Evolutionary conservation across 2,329 filamentous ascomycete species (phyloP), one percentile per base, ranked within the genome.

Genomic region (Fonsecaea pugnacius): DNA sequence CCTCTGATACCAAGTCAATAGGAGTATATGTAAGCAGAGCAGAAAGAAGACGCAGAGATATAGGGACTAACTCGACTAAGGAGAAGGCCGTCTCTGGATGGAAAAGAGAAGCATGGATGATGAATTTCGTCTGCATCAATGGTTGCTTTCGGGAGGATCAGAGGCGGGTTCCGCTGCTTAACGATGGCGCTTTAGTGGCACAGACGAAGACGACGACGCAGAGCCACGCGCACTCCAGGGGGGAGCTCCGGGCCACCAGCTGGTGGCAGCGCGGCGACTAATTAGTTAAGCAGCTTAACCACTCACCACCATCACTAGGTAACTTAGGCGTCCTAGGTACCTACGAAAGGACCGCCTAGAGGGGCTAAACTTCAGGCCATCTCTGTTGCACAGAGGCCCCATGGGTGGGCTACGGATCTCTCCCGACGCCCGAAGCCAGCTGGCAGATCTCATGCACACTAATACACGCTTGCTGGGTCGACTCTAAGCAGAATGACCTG

Each of bases 251-350:
- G 50, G 48, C 50, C 33, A 51, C 33, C 58, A 24, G 27, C 27
- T 30, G 27, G 27, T 30, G 27, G 27, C 27, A 30, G 58, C 36
- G 48, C 32, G 30, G 35, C 58, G 36, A 54, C 58, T 60, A 60
- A 54, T 60, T 60, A 60, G 58, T 60, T 60, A 60, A 60, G 58
- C 58, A 60, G 24, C 43, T 18, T 52, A 40, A 24, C 14, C 46
- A 40, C 21, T 8, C 36, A 24, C 43, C 27, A 51, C 27, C 27
- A 30, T 30, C 27, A 4, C 27, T 30, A 30, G 27, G 27, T 30
- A 30, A 30, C 27, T 30, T 30, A 30, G 27, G 27, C 27, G 27
- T 30, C 6, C n/a, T 46, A 18, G 40, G 9, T 46, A 10, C n/a
- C 43, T 48, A 48, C 57, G 52, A 59, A 59, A 59, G 43, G 52